Conservation (phyloP, 2,329 filamentous ascomycete species). For the Chaetoscypha palmicola region DNA sequence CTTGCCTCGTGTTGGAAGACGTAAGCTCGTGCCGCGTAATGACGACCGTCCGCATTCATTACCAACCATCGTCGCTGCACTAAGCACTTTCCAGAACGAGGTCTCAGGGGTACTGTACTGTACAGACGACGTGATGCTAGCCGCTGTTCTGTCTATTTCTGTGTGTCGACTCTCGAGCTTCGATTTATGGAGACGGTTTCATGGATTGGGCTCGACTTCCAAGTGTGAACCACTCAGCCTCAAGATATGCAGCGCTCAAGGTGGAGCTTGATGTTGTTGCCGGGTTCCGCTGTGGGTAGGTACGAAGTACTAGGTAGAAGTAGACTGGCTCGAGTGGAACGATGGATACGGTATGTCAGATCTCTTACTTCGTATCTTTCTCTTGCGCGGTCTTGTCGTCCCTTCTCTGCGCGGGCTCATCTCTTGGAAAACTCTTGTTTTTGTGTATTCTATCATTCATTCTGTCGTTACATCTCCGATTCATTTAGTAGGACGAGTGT, state of each 20-base stretch:
- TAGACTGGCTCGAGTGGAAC: no score
- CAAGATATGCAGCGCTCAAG: background rate
- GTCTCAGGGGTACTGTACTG: background rate
- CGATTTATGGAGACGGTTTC: background rate
- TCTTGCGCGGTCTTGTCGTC: no score
- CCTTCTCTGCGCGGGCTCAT: background rate
- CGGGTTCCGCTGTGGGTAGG: background rate
- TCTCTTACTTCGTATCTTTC: no score
- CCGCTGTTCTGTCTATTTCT: background rate
- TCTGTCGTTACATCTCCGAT: background rate
- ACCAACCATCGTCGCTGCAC: background rate
- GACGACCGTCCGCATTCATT: background rate
- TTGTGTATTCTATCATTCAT: background rate
- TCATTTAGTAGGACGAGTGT: background rate
- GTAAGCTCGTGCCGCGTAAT: background rate
- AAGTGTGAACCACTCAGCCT: background rate
- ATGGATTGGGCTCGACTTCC: background rate
- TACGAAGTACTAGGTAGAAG: background rate
- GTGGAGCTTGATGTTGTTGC: background rate
- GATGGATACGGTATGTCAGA: no score
- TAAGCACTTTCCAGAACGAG: background rate
- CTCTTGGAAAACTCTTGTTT: slow-evolving; percentile 2
- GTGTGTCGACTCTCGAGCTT: background rate
- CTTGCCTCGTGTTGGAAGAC: background rate
- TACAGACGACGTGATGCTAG: background rate